Base-by-base conservation (phyloP, 176 grass and related monocot species). In the Bolboschoenus planiculmis region DNA sequence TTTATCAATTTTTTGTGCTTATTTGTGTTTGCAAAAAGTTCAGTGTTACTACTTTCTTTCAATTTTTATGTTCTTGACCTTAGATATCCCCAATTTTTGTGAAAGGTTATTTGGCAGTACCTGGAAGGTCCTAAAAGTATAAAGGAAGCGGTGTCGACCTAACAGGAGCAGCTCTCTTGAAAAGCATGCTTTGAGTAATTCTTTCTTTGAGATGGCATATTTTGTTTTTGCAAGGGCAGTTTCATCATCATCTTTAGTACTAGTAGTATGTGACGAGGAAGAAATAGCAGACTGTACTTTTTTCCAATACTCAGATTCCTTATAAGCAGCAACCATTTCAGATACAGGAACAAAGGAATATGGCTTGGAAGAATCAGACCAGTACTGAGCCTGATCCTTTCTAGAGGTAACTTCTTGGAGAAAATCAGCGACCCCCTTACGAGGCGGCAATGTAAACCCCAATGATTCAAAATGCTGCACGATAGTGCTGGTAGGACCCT, bases 381-480 rank as follows among this genome's bases (percentile, higher is more conserved):
- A 94, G 51, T 94, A 94, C 63, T 91, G 89, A 71, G 83, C 85
- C 85, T 94, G 92, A 81, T 94, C 92, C 84, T 94, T 94, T 65
- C 42, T 94, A 65, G 92, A 94, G 23, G 89, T 91, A 48, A 94
- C 87, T 87, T 94, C 92, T 73, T 94, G 92, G 53, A 94, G 89
- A 86, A 94, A 94, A 79, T 94, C 92, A 6, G 89, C 89, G 46
- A 94, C 84, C 10, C 89, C 92, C 80, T 94, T 91, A 26, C 92
- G 92, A 81, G 85, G 42, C 3, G 87, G 92, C 36, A 94, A 81
- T 48, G 83, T 85, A 86, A 94, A 94, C 62, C 89, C 92, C 39
- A 94, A 20, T 24, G 80, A 87, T 78, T 87, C 84, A 62, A 94
- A 94, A 60, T 87, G 91, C 2, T 82, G 87, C 3, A 91, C 57